Base-by-base conservation (phyloP, 108 stramenopile genomes). In the Cylindrotheca closterium region DNA sequence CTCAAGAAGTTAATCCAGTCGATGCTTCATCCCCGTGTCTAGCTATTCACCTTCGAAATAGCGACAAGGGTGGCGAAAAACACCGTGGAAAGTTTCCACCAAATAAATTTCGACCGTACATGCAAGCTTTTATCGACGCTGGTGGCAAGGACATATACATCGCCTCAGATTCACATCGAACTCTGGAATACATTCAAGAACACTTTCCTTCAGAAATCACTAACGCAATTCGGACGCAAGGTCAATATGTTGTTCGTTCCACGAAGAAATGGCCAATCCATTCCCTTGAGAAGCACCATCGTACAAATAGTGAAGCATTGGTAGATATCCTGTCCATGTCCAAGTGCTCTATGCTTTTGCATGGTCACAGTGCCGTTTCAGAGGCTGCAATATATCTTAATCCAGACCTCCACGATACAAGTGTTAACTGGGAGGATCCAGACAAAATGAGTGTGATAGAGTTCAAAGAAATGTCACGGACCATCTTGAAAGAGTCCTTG, bases 351-450 rank as follows among this genome's bases (percentile, higher is more conserved):
- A 62, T 67, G 24, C 34, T 81, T 4, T 25, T 81, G 18, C 80
- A 81, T 62, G 71, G 71, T 8, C 30, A 37, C 27, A 73, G 65
- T 25, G 62, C 80, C 0, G 23, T 66, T 2, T 67, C 75, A 18
- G 80, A 81, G 49, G 75, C 80, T 3, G 71, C 68, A 4, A 58
- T 81, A 10, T 81, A 81, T 57, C 30, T 77, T 23, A 81, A 81
- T 49, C 70, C 67, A 4, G 58, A 42, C 1, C 37, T 81, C 5
- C 67, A 62, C 32, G 49, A 70, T 21, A 58, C 46, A 50, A 72
- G 70, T 46, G 51, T 81, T 21, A 73, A 73, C 52, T 32, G 78
- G 46, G 80, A 80, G 32, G 74, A 75, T 42, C 54, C 63, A 24
- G 60, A 68, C 29, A 34, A 50, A 21, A 59, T 69, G 48, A 34